Evolutionary conservation across 768 basidiomycete genomes (phyloP), one percentile per base, ranked within the genome.

Genomic region (Tylopilus plumbeoviolaceoides): DNA sequence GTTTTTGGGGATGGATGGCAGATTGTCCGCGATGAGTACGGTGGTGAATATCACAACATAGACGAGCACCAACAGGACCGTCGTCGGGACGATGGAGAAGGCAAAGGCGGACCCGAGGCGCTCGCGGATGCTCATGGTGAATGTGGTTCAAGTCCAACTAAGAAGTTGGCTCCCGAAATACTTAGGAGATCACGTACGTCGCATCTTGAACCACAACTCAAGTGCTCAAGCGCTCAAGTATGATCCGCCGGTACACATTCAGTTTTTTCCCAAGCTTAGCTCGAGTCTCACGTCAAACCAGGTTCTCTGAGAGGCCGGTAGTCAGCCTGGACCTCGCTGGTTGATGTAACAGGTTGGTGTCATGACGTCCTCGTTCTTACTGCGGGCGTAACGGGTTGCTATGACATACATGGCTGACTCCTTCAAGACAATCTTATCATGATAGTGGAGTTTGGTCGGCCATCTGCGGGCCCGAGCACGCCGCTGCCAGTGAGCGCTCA

Each of bases 31-130:
- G 36, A 76, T 58, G 5, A 78, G 60, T 1, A 84, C 73, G 8
- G 76, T 63, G 25, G 59, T 63, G 56, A 84, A 78, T 47, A 84
- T 65, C 2, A 69, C 61, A 1, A 65, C 64, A 61, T 86, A 87
- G 31, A 80, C 59, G 50, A 80, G 44, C 10, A 78, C 55, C 15
- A 77, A 66, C 3, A 84, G 61, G 47, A 80, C 48, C 1, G 80
- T 77, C 9, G 77, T 74, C 0, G 79, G 78, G 11, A 69, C 43
- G 1, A 72, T 66, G 48, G 68, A 63, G 63, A 80, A 80, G 27
- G 64, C 67, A n/a, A 72, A 59, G 31, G 68, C 44, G 36, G 55
- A 51, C 49, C 59, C 27, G 40, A 72, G 14, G 28, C 59, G 56
- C 42, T 63, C 54, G 18, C 60, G 61, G 30, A 70, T 53, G 33